Evolutionary conservation across 2,329 filamentous ascomycete species (phyloP), one percentile per base, ranked within the genome.

Genomic region (Ramularia endophylla): DNA sequence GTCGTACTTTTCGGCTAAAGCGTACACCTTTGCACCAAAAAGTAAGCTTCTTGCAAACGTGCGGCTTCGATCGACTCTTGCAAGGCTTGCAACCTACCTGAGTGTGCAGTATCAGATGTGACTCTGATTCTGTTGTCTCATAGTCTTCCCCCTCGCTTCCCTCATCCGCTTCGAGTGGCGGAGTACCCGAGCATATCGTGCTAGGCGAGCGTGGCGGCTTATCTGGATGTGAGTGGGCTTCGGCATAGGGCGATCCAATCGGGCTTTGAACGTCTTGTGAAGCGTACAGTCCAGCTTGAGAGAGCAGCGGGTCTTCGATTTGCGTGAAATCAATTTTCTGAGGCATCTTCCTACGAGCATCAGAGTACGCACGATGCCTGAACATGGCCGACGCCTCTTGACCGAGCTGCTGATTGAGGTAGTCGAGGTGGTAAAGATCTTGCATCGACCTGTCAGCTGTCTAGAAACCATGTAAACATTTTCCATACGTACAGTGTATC

Each of bases 1-100:
- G 47, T 68, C 69, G 53, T 72, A 73, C 60, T 73, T 73, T 54
- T 73, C 70, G 8, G 68, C 70, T 17, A 73, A 63, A 25, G 69
- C 68, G 52, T 73, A 73, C 28, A 73, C 66, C 22, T 25, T 11
- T 25, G 6, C 22, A 11, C 11, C 22, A 25, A 11, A 25, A 11
- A n/a, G n/a, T n/a, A n/a, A n/a, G n/a, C n/a, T n/a, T n/a, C n/a
- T n/a, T n/a, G n/a, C n/a, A n/a, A n/a, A n/a, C n/a, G n/a, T n/a
- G n/a, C n/a, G n/a, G n/a, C n/a, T n/a, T n/a, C n/a, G n/a, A n/a
- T n/a, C n/a, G n/a, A n/a, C n/a, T 25, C 22, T 11, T 25, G 22
- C n/a, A 25, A 25, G 22, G 11, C 6, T 25, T 25, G 22, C 22
- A 11, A 6, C 22, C 11, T 11, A 11, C 22, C 38, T 66, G 65